Evolutionary conservation across 1,284 basidiomycete genomes (phyloP).

Genomic region (Flammula alnicola): DNA sequence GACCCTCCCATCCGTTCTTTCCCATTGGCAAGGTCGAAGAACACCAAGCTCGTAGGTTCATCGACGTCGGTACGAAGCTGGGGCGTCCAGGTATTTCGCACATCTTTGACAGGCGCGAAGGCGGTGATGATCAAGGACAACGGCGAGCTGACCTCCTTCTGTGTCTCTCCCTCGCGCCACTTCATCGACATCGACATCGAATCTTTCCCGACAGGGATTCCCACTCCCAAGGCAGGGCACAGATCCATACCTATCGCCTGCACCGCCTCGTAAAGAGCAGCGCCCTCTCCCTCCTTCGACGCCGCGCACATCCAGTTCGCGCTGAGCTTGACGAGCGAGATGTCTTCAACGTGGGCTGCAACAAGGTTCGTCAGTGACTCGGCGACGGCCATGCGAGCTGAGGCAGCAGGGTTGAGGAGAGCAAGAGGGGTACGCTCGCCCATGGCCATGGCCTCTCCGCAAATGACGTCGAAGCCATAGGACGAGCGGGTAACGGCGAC

Average conservation of each 20-base stretch:
- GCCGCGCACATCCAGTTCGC: constrained; percentile 99
- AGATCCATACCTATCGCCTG: constrained; percentile 92
- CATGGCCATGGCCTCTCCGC: constrained; percentile 97
- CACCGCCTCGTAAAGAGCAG: constrained; percentile 91
- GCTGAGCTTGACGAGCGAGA: constrained; percentile 87
- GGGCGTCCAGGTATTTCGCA: constrained; percentile 91
- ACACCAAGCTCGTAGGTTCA: constrained; percentile 77
- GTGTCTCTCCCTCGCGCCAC: constrained; percentile 74
- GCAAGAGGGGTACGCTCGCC: constrained; percentile 96
- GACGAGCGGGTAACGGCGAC: constrained; percentile 94
- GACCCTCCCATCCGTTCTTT: constrained; percentile 93
- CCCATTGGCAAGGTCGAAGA: constrained; percentile 89
- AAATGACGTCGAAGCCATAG: constrained; percentile 88
- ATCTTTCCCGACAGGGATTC: constrained; percentile 98
- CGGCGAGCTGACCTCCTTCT: constrained; percentile 88
- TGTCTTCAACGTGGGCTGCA: constrained; percentile 77
- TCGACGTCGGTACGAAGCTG: constrained; percentile 72
- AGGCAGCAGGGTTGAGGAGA: constrained; percentile 85
- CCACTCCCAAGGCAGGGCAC: constrained; percentile 92
- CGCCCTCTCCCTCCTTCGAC: constrained; percentile 89
- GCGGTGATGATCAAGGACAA: constrained; percentile 94
- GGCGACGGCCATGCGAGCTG: constrained; percentile 94
- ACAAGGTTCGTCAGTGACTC: constrained; percentile 93
- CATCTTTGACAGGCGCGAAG: constrained; percentile 86
- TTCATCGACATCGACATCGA: constrained; percentile 99